phyloP scores from a whole-genome alignment of 352 stramenopile genomes.

The Phytophthora multivora region DNA sequence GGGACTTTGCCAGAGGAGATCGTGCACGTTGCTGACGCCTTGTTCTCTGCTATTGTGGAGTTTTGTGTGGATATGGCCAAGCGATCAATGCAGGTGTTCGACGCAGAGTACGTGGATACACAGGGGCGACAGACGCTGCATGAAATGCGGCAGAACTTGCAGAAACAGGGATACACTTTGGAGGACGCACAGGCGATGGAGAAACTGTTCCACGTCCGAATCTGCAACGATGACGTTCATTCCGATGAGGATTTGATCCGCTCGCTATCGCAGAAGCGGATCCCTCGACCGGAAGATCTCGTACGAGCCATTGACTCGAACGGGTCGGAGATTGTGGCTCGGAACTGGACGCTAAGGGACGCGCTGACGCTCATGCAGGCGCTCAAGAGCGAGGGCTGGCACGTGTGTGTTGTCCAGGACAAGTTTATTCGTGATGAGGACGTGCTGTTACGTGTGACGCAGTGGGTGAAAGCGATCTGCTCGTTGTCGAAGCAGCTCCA shows the following conservation, averaged over 20 bases:
- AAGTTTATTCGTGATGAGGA: conserved; percentile 75
- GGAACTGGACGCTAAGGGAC: conserved; percentile 56
- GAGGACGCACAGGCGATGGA: conserved; percentile 33
- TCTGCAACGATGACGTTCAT: conserved; percentile 99
- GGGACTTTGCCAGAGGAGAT: conserved; percentile 45
- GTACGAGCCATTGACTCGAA: conserved; percentile 78
- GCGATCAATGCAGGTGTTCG: conserved; percentile 72
- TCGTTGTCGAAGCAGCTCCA: conserved; percentile 65
- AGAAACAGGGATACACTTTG: conserved; percentile 11
- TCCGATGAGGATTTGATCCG: conserved; percentile 97
- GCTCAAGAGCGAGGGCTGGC: conserved; percentile 80
- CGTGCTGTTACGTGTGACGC: conserved; percentile 62
- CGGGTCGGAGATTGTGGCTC: conserved; percentile 69
- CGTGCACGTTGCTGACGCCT: conserved; percentile 52
- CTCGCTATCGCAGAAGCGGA: conserved; percentile 85
- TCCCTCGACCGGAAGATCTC: conserved; percentile 59
- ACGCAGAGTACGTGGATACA: conserved; percentile 58
- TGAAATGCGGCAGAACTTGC: conserved; percentile 24
- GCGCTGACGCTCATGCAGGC: conserved; percentile 78
- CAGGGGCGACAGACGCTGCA: conserved; percentile 50
- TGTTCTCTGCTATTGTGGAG: conserved; percentile 76
- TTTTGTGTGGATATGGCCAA: conserved; percentile 80
- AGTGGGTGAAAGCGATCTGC: conserved; percentile 78
- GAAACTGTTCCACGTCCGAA: conserved; percentile 87
- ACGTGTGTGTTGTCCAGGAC: conserved; percentile 82